Evolutionary conservation across 225 moss, liverwort and hornwort genomes (phyloP), one percentile per base, ranked within the genome.

Genomic region (Takakia lepidozioides): DNA sequence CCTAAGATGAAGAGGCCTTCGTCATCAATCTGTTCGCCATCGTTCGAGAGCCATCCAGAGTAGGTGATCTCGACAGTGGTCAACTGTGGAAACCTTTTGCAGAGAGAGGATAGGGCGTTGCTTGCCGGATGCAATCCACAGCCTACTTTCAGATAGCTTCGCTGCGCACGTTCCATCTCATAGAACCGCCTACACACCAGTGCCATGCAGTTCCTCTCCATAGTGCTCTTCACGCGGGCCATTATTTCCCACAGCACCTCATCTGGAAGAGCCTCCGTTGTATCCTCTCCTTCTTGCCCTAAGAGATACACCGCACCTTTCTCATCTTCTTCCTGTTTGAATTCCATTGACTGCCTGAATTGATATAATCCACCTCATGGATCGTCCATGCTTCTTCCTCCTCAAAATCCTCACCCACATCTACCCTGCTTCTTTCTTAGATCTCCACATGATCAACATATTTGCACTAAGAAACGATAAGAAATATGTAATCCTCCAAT

Each of bases 11-110:
- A 32, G 42, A 78, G 68, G 40, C 60, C 57, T 2, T 38, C 52
- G 29, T 78, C 77, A 39, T 72, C 68, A 9, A 68, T 54, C 27
- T 78, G 77, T 36, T 57, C 60, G 11, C 72, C 72, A 51, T 71
- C 64, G 10, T 34, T 24, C 10, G 72, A 78, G 14, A 46, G 15
- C 72, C 77, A 78, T 37, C 77, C 72, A 21, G 53, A 27, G 46
- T 68, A 72, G 2, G 67, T 48, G 3, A 78, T 65, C 5, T 64
- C 44, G n/a, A 78, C 27, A 1, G 64, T 72, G 17, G 64, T 60
- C 37, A 78, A 28, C 24, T 72, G 67, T 29, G 26, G 39, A 50
- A 72, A 78, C 35, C 72, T 58, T 21, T 54, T 14, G 24, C 60
- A 68, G 9, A 78, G 64, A 5, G 72, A 58, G 23, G 29, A 24